Base-by-base conservation (phyloP, 805 yeast species). In the Nakazawaea ernobii region DNA sequence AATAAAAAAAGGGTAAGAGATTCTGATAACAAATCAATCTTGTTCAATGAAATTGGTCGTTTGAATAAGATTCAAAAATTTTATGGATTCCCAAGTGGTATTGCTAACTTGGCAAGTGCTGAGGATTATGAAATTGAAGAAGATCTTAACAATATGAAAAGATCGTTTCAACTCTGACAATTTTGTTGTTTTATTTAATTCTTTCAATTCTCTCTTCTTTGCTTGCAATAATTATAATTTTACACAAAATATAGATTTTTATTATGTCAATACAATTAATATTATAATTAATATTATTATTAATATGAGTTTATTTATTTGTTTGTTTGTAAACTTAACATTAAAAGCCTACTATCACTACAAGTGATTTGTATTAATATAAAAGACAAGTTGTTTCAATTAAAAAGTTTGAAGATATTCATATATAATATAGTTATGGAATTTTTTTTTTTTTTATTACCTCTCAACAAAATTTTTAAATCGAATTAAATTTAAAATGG, bases 71-170 rank as follows among this genome's bases (percentile, higher is more conserved):
- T 91, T 42, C 67, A 79, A 33, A 72, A 75, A 54, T 80, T 77
- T 59, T 79, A 79, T 57, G 89, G 94, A 4, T 81, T 90, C 59
- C 97, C 98, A 2, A 80, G 84, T 27, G 90, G 96, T 2, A 92
- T 79, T 32, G 61, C 92, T 35, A 73, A 74, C 30, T 67, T 94
- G 49, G 71, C 72, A 35, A 67, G 79, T 4, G 84, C 91, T 36
- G 70, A 81, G 17, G 79, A 77, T 15, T 82, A 81, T n/a, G 97
- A 92, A 62, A 71, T 84, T 10, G 70, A 74, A 35, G 84, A 80
- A 20, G 98, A 94, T 62, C 65, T 94, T 46, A 70, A 62, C 51
- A 84, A 80, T 35, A 70, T 88, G 79, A 85, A 87, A 28, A 45
- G 39, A 35, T 20, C 32, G 29, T 46, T 9, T n/a, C 27, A 24